Evolutionary conservation across 2,329 filamentous ascomycete genomes (phyloP), one percentile per base, ranked within the genome.

Genomic region (Neoarthrinium moseri): DNA sequence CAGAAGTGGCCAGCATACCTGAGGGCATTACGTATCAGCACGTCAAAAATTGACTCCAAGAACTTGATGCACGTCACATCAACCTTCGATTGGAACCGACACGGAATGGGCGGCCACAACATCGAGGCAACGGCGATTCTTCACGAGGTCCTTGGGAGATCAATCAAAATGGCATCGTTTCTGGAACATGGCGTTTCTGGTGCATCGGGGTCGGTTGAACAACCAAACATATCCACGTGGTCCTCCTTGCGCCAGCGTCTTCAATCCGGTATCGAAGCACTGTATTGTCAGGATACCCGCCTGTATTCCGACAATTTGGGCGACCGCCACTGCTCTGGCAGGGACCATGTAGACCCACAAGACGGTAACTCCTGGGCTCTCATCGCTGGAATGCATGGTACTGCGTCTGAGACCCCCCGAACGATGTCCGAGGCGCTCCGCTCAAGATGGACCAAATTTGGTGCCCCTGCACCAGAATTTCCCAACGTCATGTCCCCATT

Each of bases 101-200:
- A 70, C 54, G 68, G 70, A 17, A 73, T 75, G 54, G 70, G 68
- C 12, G 74, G 71, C 43, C 74, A 77, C 49, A 78, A 76, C 50
- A 69, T 68, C 13, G 73, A 78, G 59, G 74, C 73, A 3, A 75
- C 73, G 51, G 72, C 75, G 48, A 75, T 79, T 12, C 55, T 80
- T n/a, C 74, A 76, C 47, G 66, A 75, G 46, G 77, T 73, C 0
- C 63, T 82, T 32, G 67, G 68, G 13, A 73, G 73, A 33, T 74
- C 68, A 8, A 65, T 74, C 40, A 56, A 62, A 7, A 70, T 83
- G 2, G 74, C 73, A 4, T 53, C 56, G 6, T 75, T 69, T 46
- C 58, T 76, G 12, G 66, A 65, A 21, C 68, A 73, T 36, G 45
- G 56, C 34, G 30, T 44, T 22, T 20, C 22, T 7, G 24, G 11